phyloP scores from a whole-genome alignment of 768 basidiomycete species.

The Infundibulicybe gibba region DNA sequence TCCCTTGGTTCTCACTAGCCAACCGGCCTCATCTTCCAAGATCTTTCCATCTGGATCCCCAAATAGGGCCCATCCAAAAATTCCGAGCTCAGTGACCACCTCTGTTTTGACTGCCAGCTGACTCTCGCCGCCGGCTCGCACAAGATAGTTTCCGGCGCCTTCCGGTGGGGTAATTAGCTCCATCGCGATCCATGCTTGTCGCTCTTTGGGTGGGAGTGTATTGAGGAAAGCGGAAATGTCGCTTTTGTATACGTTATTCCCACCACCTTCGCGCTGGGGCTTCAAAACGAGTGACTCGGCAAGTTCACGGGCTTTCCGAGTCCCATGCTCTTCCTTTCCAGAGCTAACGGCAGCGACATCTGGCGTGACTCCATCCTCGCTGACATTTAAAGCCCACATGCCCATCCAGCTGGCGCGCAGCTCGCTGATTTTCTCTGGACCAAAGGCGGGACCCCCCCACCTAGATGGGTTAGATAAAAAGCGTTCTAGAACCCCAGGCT shows the following conservation, averaged over 20 bases:
- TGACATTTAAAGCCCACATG: constrained; percentile 80
- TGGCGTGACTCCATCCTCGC: constrained; percentile 27
- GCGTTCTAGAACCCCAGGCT: constrained; percentile 66
- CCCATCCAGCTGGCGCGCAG: constrained; percentile 80
- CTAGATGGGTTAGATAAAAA: constrained; percentile 51
- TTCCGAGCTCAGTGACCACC: constrained; percentile 86
- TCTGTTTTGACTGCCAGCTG: constrained; percentile 51
- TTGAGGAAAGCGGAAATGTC: constrained; percentile 80
- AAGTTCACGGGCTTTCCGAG: constrained; percentile 46
- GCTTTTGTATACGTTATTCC: constrained; percentile 90
- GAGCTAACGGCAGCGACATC: constrained; percentile 20
- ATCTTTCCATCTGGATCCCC: constrained; percentile 36
- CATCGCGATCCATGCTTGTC: constrained; percentile 95
- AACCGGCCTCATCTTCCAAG: constrained; percentile 70
- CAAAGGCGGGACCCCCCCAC: constrained; percentile 28
- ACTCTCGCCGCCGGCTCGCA: constrained; percentile 59
- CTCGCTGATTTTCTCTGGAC: constrained; percentile 38
- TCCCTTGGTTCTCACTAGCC: constrained; percentile 86
- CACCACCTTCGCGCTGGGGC: constrained; percentile 97
- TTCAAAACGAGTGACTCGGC: constrained; percentile 78
- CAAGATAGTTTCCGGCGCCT: constrained; percentile 65
- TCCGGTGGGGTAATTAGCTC: constrained; percentile 80
- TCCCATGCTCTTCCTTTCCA: constrained; percentile 33
- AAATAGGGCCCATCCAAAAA: constrained; percentile 89
- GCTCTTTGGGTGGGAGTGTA: constrained; percentile 51